Base-by-base conservation (phyloP, 108 stramenopile genomes). In the Licmophora abbreviata region DNA sequence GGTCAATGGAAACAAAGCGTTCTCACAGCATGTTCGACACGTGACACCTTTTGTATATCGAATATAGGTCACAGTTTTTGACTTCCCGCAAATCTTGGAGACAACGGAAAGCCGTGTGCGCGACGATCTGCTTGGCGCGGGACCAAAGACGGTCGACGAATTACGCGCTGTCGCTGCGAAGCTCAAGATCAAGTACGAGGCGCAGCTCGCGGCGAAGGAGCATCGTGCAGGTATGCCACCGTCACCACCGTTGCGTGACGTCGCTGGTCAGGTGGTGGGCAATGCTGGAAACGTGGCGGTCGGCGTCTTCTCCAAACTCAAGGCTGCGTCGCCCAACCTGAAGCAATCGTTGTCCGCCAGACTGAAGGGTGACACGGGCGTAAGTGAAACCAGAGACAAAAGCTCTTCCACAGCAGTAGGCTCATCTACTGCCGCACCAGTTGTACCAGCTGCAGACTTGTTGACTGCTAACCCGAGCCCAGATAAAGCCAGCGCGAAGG, bases 61-160 rank as follows among this genome's bases (percentile, higher is more conserved):
- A 22, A 20, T 56, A 10, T 23, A 78, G 67, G 84, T 91, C 20
- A 83, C 88, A 7, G 88, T 91, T 14, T 91, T 91, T 75, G 88
- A 91, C 58, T 91, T 91, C 66, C 58, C 88, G 22, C 63, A 68
- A 30, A 86, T 91, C 46, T 57, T 85, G 66, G 82, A 84, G 59
- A 60, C 67, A 20, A 83, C 84, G 5, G 85, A 86, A 63, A 55
- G 63, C 44, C 74, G 88, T 35, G 84, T 91, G 8, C 69, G 79
- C 18, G 74, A 86, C 30, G 88, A 91, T 63, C 55, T 86, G 24
- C 59, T 91, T 15, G 82, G 82, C 29, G 82, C 80, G 0, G 88
- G 88, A 0, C 88, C 88, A 4, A 73, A 71, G 40, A 77, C 67
- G 20, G 80, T 86, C 21, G 85, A 76, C n/a, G 85, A 86, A 61